Conservation (phyloP, 208 protist genomes). For the Zelonia costaricensis region DNA sequence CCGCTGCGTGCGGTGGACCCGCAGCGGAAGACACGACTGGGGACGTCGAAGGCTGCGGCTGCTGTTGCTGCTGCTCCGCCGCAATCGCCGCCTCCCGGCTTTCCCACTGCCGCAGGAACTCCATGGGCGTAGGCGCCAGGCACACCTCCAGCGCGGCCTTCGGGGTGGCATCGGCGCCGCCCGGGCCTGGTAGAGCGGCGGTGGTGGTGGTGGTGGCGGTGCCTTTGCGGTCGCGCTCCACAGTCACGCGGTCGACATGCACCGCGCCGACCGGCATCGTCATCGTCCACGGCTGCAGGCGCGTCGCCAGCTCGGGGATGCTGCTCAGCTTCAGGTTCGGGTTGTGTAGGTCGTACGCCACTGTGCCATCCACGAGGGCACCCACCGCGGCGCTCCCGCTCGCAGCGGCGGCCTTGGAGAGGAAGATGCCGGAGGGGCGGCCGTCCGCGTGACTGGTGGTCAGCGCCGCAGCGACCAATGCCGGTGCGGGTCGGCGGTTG, state of each 20-base stretch:
- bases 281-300: conserved; percentile 64
- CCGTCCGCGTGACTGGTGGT: background rate
- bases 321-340: conserved; percentile 35
- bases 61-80: conserved; percentile 13
- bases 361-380: conserved; percentile 4
- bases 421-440: conserved; percentile 12
- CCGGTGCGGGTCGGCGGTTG: background rate
- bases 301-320: conserved; percentile 41
- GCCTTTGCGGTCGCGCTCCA: conserved; percentile 42
- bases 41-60: too few species aligned
- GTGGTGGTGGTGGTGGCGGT: background rate
- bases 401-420: conserved; percentile 18
- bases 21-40: conserved; percentile 4
- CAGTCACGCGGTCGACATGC: conserved; percentile 55
- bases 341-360: conserved; percentile 35
- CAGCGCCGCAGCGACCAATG: background rate
- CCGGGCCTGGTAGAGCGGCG: background rate
- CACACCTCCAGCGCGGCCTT: conserved; percentile 62
- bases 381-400: background rate
- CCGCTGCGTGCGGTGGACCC: background rate
- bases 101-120: conserved; percentile 59
- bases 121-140: conserved; percentile 39
- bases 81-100: conserved; percentile 36
- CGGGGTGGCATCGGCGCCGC: too few species aligned
- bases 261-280: conserved; percentile 38